Evolutionary conservation across 2,329 filamentous ascomycete genomes (phyloP).

Genomic region (Paraphoma chrysanthemicola): DNA sequence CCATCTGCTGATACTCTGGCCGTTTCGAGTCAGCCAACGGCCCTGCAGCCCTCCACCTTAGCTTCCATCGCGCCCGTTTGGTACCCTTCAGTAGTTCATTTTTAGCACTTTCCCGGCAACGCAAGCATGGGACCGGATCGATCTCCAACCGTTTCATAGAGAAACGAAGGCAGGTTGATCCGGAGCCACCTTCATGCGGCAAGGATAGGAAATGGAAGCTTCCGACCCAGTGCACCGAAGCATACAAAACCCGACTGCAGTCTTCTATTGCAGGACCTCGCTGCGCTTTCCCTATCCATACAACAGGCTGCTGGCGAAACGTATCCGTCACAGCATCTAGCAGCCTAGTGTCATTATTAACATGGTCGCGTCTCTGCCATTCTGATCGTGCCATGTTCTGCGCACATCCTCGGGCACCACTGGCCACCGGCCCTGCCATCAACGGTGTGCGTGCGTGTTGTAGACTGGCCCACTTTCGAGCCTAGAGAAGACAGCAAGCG

Average conservation of each 20-base stretch:
- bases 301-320: background rate
- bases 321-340: background rate
- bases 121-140: constrained; percentile 5
- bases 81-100: background rate
- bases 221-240: background rate
- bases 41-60: background rate
- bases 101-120: background rate
- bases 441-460: background rate
- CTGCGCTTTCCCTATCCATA: background rate
- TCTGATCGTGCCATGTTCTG: no score
- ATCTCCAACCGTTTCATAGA: constrained; percentile 2
- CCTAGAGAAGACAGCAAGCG: background rate
- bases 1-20: constrained; percentile 7
- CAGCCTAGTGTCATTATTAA: background rate
- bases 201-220: background rate
- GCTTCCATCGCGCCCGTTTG: background rate
- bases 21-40: constrained; percentile 16
- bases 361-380: background rate
- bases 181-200: background rate
- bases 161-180: background rate
- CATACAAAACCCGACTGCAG: background rate
- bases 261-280: constrained; percentile 3
- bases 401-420: no score
- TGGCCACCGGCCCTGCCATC: no score
- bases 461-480: background rate